phyloP scores from a whole-genome alignment of 2,329 filamentous ascomycete genomes.

The Cercospora janseana region DNA sequence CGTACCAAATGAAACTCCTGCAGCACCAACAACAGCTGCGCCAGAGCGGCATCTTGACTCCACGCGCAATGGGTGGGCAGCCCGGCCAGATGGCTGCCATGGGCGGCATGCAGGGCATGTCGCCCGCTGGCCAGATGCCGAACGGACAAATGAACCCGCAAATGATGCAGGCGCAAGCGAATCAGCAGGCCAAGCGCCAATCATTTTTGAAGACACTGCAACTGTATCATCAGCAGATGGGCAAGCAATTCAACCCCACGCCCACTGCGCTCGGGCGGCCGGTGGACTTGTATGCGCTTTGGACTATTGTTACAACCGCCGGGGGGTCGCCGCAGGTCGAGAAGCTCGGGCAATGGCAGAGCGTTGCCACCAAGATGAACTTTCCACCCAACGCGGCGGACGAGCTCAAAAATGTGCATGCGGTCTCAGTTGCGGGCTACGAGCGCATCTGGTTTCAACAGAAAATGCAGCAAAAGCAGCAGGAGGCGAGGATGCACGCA shows the following conservation, averaged over 20 bases:
- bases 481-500: conserved; percentile 37
- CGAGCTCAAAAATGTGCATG: conserved; percentile 70
- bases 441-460: conserved; percentile 66
- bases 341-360: conserved; percentile 68
- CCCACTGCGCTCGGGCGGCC: conserved; percentile 71
- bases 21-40: conserved; percentile 68
- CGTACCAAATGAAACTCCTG: conserved; percentile 83
- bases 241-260: conserved; percentile 67
- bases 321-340: conserved; percentile 76
- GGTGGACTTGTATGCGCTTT: conserved; percentile 73
- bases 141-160: conserved; percentile 28
- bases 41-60: conserved; percentile 34
- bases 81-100: conserved; percentile 30
- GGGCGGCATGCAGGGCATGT: conserved; percentile 23
- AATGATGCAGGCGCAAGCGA: conserved; percentile 21
- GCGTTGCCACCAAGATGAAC: conserved; percentile 59
- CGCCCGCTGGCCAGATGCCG: conserved; percentile 24
- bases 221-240: conserved; percentile 65
- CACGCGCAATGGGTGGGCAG: conserved; percentile 30
- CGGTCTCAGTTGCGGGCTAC: conserved; percentile 72
- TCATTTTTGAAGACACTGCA: conserved; percentile 66
- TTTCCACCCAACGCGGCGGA: conserved; percentile 61
- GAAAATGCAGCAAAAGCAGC: conserved; percentile 45
- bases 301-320: conserved; percentile 70
- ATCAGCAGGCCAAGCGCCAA: conserved; percentile 32